Conservation (phyloP, 805 yeast species). For the Yamadazyma scolyti region DNA sequence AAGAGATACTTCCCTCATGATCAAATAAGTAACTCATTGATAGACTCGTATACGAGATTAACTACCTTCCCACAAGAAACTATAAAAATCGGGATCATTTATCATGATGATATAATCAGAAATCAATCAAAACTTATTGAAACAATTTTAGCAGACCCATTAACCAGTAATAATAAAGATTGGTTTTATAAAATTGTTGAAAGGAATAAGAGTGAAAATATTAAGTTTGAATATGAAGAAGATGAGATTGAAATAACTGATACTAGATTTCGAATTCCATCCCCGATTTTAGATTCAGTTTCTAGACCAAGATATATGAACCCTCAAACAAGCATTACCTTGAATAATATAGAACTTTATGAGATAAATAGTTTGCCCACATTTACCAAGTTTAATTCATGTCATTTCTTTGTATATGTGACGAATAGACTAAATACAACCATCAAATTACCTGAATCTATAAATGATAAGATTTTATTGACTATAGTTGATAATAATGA, state of each 20-base stretch:
- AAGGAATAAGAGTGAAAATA: constrained; percentile 18
- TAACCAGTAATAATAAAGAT: constrained; percentile 24
- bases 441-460: constrained; percentile 8
- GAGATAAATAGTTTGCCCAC: constrained; percentile 12
- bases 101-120: constrained; percentile 21
- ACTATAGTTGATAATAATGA: constrained; percentile 36
- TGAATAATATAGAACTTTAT: constrained; percentile 13
- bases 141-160: constrained; percentile 37
- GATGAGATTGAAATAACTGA: constrained; percentile 8
- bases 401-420: constrained; percentile 12
- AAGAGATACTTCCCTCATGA: constrained; percentile 12
- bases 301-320: constrained; percentile 20
- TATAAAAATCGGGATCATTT: constrained; percentile 30
- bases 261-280: constrained; percentile 15
- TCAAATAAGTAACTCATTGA: constrained; percentile 7
- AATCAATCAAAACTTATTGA: constrained; percentile 29
- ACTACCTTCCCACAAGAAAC: constrained; percentile 12
- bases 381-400: constrained; percentile 9
- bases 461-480: constrained; percentile 22
- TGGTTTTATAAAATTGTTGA: constrained; percentile 27
- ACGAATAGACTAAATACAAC: constrained; percentile 8
- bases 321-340: constrained; percentile 8
- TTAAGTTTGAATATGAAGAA: constrained; percentile 16
- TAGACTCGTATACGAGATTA: constrained; percentile 11
- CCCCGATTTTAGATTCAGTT: constrained; percentile 27